A percentile compares a stretch with the other conserved stretches of the same genome.
phyloP scores from a whole-genome alignment of 1,139 yeast genomes.

The Hyphopichia pseudoburtonii region DNA sequence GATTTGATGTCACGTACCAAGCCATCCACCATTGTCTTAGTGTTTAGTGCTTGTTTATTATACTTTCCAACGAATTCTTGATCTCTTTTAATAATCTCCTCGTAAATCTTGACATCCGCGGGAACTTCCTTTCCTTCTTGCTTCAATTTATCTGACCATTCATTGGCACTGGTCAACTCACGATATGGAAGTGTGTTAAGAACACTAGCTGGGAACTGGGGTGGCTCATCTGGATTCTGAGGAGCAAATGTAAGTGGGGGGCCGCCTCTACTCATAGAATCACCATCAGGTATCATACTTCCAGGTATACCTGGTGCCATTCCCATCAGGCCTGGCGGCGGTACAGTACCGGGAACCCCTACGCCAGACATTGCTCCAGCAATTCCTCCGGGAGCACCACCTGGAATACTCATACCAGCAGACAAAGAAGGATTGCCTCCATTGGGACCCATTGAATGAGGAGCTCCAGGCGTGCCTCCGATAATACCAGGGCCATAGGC shows the following conservation, averaged over 20 bases:
- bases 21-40: slow-evolving; percentile 28
- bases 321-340: not conserved
- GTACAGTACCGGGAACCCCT: not conserved
- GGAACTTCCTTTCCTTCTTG: slow-evolving; percentile 45
- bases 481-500: not conserved
- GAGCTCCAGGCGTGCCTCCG: not conserved
- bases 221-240: slow-evolving; percentile 7
- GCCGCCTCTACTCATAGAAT: too few species aligned
- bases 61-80: slow-evolving; percentile 31
- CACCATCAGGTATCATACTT: too few species aligned
- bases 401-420: not conserved
- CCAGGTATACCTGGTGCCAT: not conserved
- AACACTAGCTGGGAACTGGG: slow-evolving; percentile 21
- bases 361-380: not conserved
- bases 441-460: too few species aligned
- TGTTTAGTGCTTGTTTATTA: slow-evolving; percentile 35
- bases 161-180: slow-evolving; percentile 24
- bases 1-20: slow-evolving; percentile 35
- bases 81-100: slow-evolving; percentile 57
- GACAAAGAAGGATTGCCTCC: not conserved
- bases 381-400: not conserved
- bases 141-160: slow-evolving; percentile 58
- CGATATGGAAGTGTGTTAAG: slow-evolving; percentile 19
- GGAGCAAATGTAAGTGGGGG: too few species aligned
- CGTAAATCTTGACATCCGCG: slow-evolving; percentile 55